Evolutionary conservation across 306 rosid species (phyloP).

Genomic region (Trifolium repens): DNA sequence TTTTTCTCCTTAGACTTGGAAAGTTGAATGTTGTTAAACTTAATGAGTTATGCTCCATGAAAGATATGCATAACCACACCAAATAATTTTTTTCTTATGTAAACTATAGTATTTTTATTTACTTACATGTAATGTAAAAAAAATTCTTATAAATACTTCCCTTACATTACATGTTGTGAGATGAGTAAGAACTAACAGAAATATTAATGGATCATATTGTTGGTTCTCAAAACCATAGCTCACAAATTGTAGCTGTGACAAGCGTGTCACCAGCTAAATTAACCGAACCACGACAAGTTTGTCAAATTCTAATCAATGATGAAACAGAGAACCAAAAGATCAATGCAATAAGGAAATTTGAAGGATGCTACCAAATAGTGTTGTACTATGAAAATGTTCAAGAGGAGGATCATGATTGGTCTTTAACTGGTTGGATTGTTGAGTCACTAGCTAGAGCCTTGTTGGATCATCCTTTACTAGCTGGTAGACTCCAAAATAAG

Average conservation of each 20-base stretch:
- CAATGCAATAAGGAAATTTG: slow-evolving; percentile 1
- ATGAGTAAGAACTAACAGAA: not conserved
- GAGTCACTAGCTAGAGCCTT: slow-evolving; percentile 59
- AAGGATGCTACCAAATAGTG: slow-evolving; percentile 52
- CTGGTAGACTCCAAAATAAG: slow-evolving; percentile 51
- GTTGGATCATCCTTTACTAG: slow-evolving; percentile 53
- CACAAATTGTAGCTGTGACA: slow-evolving; percentile 48
- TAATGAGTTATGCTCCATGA: not conserved
- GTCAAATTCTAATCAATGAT: slow-evolving; percentile 35
- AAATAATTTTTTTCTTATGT: not conserved
- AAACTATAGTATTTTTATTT: not conserved
- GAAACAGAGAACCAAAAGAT: not conserved
- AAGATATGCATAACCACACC: not conserved
- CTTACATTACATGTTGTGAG: not conserved
- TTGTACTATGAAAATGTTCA: slow-evolving; percentile 44
- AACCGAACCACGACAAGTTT: slow-evolving; percentile 45
- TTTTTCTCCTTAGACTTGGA: not conserved
- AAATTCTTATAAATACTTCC: not conserved
- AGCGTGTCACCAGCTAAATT: slow-evolving; percentile 47
- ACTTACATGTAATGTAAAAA: not conserved
- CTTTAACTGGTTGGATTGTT: slow-evolving; percentile 57
- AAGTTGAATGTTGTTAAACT: not conserved
- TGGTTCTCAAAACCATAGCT: slow-evolving; percentile 2
- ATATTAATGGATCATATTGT: slow-evolving; percentile 13
- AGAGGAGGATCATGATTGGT: slow-evolving; percentile 43